Conservation (phyloP, 2,329 filamentous ascomycete genomes). For the Fusarium secorum region DNA sequence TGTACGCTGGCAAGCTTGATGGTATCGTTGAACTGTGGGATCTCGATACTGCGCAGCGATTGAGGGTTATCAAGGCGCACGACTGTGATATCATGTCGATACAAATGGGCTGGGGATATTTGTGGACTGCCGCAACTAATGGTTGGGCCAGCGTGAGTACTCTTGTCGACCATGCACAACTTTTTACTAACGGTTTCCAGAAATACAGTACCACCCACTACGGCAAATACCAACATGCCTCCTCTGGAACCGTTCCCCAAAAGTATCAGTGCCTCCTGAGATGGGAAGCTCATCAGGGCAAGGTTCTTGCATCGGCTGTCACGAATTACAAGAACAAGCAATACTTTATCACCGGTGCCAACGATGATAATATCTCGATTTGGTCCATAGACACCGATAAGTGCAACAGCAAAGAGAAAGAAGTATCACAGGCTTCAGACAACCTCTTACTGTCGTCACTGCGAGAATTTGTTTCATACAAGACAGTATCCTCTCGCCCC, state of each 20-base stretch:
- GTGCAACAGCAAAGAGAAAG: conserved; percentile 49
- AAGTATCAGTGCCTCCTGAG: conserved; percentile 81
- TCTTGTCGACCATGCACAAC: rapidly evolving
- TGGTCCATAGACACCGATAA: conserved; percentile 73
- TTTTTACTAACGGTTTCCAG: conserved; percentile 47
- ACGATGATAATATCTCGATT: conserved; percentile 86
- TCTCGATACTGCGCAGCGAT: conserved; percentile 88
- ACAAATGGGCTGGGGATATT: conserved; percentile 81
- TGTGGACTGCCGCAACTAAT: conserved; percentile 89
- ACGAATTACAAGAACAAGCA: conserved; percentile 73
- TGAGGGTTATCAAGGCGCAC: conserved; percentile 84
- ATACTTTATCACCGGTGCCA: conserved; percentile 94
- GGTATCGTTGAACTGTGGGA: conserved; percentile 97
- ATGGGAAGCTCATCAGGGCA: conserved; percentile 85
- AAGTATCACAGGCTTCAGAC: conserved; percentile 49
- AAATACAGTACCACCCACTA: conserved; percentile 74
- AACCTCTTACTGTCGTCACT: conserved; percentile 74
- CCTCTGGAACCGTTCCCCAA: conserved; percentile 68
- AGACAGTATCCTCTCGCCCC: conserved; percentile 86
- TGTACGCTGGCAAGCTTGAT: conserved; percentile 88
- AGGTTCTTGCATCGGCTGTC: conserved; percentile 84
- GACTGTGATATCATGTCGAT: conserved; percentile 85
- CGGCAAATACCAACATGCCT: conserved; percentile 60
- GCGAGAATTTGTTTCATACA: conserved; percentile 87
- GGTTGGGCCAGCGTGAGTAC: conserved; percentile 80